Evolutionary conservation across 2,329 filamentous ascomycete species (phyloP).

Genomic region (Xylariaceae sp.): DNA sequence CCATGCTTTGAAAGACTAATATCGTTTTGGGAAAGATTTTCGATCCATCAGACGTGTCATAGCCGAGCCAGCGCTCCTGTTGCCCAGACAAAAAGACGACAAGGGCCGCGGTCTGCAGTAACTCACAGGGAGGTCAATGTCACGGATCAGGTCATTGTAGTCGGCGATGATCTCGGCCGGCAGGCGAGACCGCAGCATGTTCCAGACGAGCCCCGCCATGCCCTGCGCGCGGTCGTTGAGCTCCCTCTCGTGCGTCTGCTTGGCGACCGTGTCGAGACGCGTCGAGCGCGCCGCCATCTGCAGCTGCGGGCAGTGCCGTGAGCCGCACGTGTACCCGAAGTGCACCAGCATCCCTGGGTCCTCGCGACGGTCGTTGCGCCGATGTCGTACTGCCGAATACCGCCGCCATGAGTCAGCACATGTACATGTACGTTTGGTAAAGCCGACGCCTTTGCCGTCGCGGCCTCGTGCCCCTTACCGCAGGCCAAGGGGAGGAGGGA

Average conservation of each 20-base stretch:
- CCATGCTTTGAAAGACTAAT: no score
- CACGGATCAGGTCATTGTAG: conserved; percentile 11
- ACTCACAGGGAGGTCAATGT: conserved; percentile 9
- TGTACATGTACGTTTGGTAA: no score
- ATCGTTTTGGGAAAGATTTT: no score
- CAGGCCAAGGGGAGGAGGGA: no score
- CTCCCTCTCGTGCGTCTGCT: conserved; percentile 2
- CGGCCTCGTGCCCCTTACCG: no score
- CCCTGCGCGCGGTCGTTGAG: conserved; percentile 10
- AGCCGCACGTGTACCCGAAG: conserved; percentile 14
- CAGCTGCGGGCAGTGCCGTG: conserved; percentile 4
- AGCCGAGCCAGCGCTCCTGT: no score
- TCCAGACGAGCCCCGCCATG: conserved; percentile 16
- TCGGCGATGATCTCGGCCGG: conserved; percentile 11
- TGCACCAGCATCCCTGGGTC: conserved; percentile 7
- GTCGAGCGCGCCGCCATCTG: conserved; percentile 4
- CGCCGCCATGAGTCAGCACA: no score
- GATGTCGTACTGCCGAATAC: no score
- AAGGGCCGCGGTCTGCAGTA: no score
- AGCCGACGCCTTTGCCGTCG: no score
- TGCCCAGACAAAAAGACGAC: no score
- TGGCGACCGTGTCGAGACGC: conserved; percentile 2
- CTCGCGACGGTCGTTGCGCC: conserved; percentile 6
- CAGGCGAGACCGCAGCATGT: conserved; percentile 12
- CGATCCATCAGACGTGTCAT: no score